Base-by-base conservation (phyloP, 2,329 filamentous ascomycete genomes). In the Truncatella angustata region DNA sequence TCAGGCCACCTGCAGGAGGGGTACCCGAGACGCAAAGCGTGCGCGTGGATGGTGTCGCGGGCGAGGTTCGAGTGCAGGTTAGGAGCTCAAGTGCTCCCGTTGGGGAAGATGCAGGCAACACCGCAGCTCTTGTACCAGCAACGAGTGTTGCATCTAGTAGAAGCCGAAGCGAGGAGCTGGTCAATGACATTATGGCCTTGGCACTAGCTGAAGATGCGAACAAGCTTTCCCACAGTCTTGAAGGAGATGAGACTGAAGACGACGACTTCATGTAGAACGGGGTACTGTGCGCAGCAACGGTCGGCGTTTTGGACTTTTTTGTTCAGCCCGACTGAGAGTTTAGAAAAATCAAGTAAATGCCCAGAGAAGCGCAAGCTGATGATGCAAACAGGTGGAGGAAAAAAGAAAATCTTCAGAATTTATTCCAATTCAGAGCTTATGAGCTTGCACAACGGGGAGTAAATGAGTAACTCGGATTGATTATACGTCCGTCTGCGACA, bases 41-140 rank as follows among this genome's bases (percentile, higher is more conserved):
- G 1, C 70, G 77, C 28, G 73, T 84, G 20, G 80, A 84, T 52
- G 81, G 80, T 43, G 75, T 83, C 9, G 70, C 74, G 12, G 80
- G 79, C 14, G 80, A 84, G 56, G 75, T 84, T 21, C 77, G 78
- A 57, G 78, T 84, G 7, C 74, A 80, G 56, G 73, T 82, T 5
- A 74, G 76, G 16, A 65, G 63, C 54, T 60, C 66, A 14, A 67
- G 62, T 53, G 63, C 62, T 9, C 63, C 60, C 1, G 59, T 60
- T 0, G 58, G 51, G 23, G 59, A 57, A 39, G 54, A 50, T 10
- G 53, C 45, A 6, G 51, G 54, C 23, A 54, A 50, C 18, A n/a
- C n/a, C n/a, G 51, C 21, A 20, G 46, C 32, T 5, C 35, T 47
- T 32, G 28, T 32, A 11, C 14, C 28, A 7, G 24, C 30, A 24